phyloP scores from a whole-genome alignment of 2,329 filamentous ascomycete genomes.

The Plenodomus tracheiphilus region DNA sequence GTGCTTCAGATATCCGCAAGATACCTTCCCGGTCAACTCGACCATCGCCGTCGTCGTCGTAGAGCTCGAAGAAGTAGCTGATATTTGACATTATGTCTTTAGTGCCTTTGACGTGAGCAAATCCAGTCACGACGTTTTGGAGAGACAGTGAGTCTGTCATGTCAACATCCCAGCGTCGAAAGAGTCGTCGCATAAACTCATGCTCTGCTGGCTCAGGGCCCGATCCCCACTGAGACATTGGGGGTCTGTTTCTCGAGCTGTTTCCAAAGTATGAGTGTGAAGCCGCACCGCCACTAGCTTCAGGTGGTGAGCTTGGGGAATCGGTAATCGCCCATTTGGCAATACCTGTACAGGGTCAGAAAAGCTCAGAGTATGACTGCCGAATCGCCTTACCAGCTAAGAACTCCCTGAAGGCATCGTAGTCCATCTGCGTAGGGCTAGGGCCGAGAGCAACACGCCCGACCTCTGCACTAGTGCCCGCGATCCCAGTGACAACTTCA shows the following conservation, averaged over 20 bases:
- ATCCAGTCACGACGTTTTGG: conserved; percentile 87
- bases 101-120: conserved; percentile 89
- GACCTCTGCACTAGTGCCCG: conserved; percentile 65
- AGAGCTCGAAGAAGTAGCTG: conserved; percentile 96
- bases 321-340: conserved; percentile 93
- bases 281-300: conserved; percentile 54
- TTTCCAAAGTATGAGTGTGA: conserved; percentile 62
- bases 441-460: conserved; percentile 86
- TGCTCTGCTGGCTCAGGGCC: conserved; percentile 81
- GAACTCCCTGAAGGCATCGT: conserved; percentile 93
- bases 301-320: conserved; percentile 66
- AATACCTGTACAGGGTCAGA: conserved; percentile 58
- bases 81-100: conserved; percentile 98
- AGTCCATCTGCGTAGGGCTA: conserved; percentile 94
- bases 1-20: conserved; percentile 86
- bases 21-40: conserved; percentile 95
- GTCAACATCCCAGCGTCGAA: conserved; percentile 84
- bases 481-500: conserved; percentile 53
- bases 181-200: conserved; percentile 88
- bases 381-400: conserved; percentile 62
- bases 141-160: conserved; percentile 77
- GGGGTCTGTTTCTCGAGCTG: conserved; percentile 45
- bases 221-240: conserved; percentile 60
- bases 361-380: background rate
- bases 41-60: conserved; percentile 90